These are phyloP conservation scores for Tolypocladium tundrense DNA, from an alignment of 2,329 filamentous ascomycete genomes.

Conservation along the genomic window DNA sequence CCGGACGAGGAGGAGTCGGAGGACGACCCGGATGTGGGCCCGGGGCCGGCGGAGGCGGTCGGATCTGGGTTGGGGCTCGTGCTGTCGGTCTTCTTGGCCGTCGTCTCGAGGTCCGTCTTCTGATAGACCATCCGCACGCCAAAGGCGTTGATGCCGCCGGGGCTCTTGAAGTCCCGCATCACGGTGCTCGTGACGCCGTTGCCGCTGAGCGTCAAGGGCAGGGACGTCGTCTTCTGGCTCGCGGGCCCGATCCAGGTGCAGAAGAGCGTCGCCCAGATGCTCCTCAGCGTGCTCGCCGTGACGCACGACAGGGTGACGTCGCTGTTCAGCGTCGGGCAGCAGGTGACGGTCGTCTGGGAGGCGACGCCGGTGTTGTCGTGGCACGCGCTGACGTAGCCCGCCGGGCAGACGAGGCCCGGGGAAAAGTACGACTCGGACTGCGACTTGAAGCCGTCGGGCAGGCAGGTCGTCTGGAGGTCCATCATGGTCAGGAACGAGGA, in stretches of 20 bases:
- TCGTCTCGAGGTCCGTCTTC: constrained; percentile 13
- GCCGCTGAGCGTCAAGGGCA: constrained; percentile 15
- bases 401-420: constrained; percentile 18
- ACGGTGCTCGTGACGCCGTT: constrained; percentile 12
- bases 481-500: constrained; percentile 17
- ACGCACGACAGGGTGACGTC: constrained; percentile 18
- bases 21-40: background rate
- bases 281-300: constrained; percentile 9
- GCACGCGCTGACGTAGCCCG: constrained; percentile 19
- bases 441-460: constrained; percentile 17
- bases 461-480: constrained; percentile 16
- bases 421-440: constrained; percentile 19
- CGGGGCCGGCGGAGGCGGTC: background rate
- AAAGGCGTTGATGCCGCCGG: constrained; percentile 20
- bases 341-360: constrained; percentile 22
- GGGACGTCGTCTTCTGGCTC: constrained; percentile 7
- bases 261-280: constrained; percentile 15
- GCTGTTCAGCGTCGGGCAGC: constrained; percentile 18
- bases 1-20: background rate
- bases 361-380: constrained; percentile 13
- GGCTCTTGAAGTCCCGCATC: constrained; percentile 10
- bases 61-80: background rate
- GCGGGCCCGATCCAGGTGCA: constrained; percentile 23
- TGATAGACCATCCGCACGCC: constrained; percentile 25
- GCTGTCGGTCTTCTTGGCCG: constrained; percentile 3